Base-by-base conservation (phyloP, 2,329 filamentous ascomycete species). In the Monosporascus sp. region DNA sequence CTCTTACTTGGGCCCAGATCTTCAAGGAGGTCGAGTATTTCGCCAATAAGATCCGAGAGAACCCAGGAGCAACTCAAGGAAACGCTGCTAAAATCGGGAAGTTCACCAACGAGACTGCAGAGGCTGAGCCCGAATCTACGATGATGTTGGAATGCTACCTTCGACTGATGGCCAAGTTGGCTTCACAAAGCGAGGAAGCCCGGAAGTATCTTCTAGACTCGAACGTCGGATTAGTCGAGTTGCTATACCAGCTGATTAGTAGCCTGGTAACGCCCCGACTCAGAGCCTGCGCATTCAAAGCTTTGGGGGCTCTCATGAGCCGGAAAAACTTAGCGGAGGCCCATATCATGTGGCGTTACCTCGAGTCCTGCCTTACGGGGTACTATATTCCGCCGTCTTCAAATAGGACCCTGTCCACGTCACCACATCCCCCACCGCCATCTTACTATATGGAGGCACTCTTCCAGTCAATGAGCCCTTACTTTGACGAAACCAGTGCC, bases 61-160 rank as follows among this genome's bases (percentile, higher is more conserved):
- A 86, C 61, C 82, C 88, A 51, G 70, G 79, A 52, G 69, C 77
- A 5, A 70, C 78, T 49, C 85, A 83, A 56, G 67, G 72, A 18
- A 70, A 79, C 15, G 67, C 78, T 17, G 80, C 82, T 62, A 79
- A 84, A 55, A 69, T 79, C 51, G 79, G 80, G 47, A 86, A 89
- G 67, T 74, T 82, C 46, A 75, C 81, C 44, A 76, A 75, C 18
- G 85, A 88, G 45, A 80, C 87, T 55, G 84, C 90, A 55, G 91
- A 96, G 67, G 78, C 80, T 27, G 93, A 97, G 66, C 89, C 91
- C 4, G 95, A 99, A 69, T 95, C 90, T 41, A 86, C 88, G n/a
- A 89, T 96, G 72, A 97, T 99, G 90, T 78, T 99, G 27, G 91
- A 97, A 66, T 93, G 90, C 61, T 97, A 97, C 67, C 78, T 99